phyloP scores from a whole-genome alignment of 768 basidiomycete genomes.

The Neoboletus brunneissimus region DNA sequence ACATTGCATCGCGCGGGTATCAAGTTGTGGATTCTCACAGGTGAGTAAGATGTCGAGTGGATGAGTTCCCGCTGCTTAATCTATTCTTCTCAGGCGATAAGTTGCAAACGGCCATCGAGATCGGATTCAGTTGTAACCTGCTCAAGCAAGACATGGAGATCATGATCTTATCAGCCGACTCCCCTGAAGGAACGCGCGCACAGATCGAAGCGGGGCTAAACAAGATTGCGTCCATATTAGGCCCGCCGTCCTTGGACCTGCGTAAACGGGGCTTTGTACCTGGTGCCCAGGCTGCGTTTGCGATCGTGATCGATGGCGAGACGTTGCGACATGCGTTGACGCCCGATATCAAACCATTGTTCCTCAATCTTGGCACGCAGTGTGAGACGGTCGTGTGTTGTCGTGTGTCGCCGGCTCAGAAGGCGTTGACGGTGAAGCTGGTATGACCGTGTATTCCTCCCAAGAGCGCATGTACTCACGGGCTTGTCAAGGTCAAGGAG shows the following conservation, averaged over 20 bases:
- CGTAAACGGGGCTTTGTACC: slow-evolving; percentile 63
- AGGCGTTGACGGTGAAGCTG: slow-evolving; percentile 93
- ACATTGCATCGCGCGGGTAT: slow-evolving; percentile 89
- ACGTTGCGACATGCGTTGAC: slow-evolving; percentile 81
- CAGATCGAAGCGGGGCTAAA: slow-evolving; percentile 93
- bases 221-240: slow-evolving; percentile 86
- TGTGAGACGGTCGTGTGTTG: slow-evolving; percentile 99
- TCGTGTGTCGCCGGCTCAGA: slow-evolving; percentile 95
- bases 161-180: slow-evolving; percentile 92
- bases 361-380: slow-evolving; percentile 90
- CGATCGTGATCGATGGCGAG: slow-evolving; percentile 95
- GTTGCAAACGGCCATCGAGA: slow-evolving; percentile 97
- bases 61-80: background rate
- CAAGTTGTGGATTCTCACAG: slow-evolving; percentile 97
- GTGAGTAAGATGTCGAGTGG: slow-evolving; percentile 36
- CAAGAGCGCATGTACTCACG: background rate
- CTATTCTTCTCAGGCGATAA: slow-evolving; percentile 70
- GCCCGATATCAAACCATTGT: slow-evolving; percentile 74
- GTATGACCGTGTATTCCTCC: slow-evolving; percentile 40
- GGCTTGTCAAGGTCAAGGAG: slow-evolving; percentile 73
- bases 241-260: slow-evolving; percentile 65
- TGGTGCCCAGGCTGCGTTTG: slow-evolving; percentile 73
- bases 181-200: slow-evolving; percentile 65
- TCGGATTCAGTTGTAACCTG: slow-evolving; percentile 92
- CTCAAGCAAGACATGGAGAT: slow-evolving; percentile 93